Percentiles rank a stretch among this genome's conserved stretches.
Evolutionary conservation across 495 filamentous ascomycete genomes (phyloP).

Genomic region (Penicillium waksmanii): DNA sequence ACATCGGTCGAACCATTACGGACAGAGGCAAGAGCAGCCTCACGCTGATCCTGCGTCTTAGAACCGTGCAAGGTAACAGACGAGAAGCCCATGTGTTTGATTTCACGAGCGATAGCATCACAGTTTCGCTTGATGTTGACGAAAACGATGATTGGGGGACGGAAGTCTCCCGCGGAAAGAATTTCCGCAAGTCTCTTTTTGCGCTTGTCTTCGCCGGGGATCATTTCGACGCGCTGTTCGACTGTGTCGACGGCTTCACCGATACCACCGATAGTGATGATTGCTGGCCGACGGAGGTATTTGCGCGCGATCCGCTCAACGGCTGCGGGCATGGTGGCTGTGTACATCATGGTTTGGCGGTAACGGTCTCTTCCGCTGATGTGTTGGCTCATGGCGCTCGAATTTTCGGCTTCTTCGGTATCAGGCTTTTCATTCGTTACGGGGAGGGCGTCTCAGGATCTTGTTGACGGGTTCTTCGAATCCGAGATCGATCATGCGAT

Average conservation of each 20-base stretch:
- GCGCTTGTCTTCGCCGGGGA: conserved; percentile 90
- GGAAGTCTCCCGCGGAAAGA: conserved; percentile 81
- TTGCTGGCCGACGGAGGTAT: conserved; percentile 91
- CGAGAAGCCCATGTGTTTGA: conserved; percentile 92
- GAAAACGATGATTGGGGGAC: conserved; percentile 95
- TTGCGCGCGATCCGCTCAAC: conserved; percentile 96
- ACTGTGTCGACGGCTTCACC: conserved; percentile 99
- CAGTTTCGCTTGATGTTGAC: conserved; percentile 99
- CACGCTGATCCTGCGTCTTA: conserved; percentile 97
- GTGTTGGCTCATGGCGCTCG: conserved; percentile 79
- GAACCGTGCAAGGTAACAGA: conserved; percentile 90
- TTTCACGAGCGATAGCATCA: conserved; percentile 92
- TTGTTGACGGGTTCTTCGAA: conserved; percentile 99
- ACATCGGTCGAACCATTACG: conserved; percentile 80
- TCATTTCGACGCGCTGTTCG: conserved; percentile 94
- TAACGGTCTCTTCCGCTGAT: conserved; percentile 85
- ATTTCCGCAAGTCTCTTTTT: conserved; percentile 97
- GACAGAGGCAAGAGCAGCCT: conserved; percentile 87
- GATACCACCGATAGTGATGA: conserved; percentile 91
- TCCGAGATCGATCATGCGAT: conserved; percentile 98
- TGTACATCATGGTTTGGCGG: conserved; percentile 99
- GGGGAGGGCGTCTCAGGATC: conserved; percentile 95
- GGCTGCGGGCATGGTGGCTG: conserved; percentile 92
- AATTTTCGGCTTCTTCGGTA: conserved; percentile 89
- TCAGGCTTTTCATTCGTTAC: conserved; percentile 96